A percentile compares a stretch with the other conserved stretches of the same genome.
Conservation (phyloP, 1,284 basidiomycete genomes). For the Irpex rosettiformis region DNA sequence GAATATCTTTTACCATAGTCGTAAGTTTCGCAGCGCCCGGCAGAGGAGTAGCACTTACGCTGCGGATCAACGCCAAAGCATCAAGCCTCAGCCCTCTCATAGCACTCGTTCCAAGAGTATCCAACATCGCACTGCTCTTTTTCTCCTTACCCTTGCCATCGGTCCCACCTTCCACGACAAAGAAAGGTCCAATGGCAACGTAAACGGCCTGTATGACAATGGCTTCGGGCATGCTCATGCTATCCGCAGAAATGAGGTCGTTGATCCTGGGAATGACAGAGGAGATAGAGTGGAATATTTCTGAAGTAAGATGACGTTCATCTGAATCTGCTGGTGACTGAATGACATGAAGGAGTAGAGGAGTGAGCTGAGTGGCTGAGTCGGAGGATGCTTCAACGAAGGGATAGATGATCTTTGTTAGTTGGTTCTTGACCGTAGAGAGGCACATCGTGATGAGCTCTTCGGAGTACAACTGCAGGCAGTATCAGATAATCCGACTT, state of each 20-base stretch:
- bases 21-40: background rate
- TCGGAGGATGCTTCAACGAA: conserved; percentile 76
- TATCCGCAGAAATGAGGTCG: conserved; percentile 61
- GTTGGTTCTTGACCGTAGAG: conserved; percentile 71
- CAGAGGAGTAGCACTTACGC: conserved; percentile 47
- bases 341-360: conserved; percentile 53
- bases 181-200: conserved; percentile 90
- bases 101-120: conserved; percentile 65
- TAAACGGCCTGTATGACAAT: conserved; percentile 91
- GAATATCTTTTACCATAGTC: conserved; percentile 60
- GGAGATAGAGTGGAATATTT: conserved; percentile 66
- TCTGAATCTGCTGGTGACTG: conserved; percentile 36
- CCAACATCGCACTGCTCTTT: conserved; percentile 52
- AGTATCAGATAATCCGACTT: background rate
- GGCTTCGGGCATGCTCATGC: conserved; percentile 78
- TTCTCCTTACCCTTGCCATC: conserved; percentile 51
- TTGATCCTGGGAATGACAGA: conserved; percentile 69
- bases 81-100: conserved; percentile 83
- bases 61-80: conserved; percentile 78
- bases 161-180: conserved; percentile 64
- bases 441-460: conserved; percentile 84
- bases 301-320: conserved; percentile 53
- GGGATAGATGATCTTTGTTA: conserved; percentile 81
- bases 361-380: conserved; percentile 37
- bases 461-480: conserved; percentile 81